A percentile compares a stretch with the other conserved stretches of the same genome.
Evolutionary conservation across 768 basidiomycete species (phyloP).

Genomic region (Multifurca ochricompacta): DNA sequence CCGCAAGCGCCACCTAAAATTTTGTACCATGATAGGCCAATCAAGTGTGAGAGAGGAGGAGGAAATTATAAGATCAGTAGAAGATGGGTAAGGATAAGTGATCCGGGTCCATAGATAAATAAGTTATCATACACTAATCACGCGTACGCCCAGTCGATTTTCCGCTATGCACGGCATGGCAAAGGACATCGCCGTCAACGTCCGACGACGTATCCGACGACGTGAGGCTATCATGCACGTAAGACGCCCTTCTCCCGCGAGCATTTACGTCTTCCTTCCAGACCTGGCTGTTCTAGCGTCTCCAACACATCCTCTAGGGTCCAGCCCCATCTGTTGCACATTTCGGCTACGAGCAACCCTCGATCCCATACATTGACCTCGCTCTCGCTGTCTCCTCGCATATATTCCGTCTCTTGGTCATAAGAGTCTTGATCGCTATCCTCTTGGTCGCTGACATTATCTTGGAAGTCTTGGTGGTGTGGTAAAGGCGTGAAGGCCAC

Average conservation of each 20-base stretch:
- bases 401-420: conserved; percentile 13
- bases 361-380: conserved; percentile 13
- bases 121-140: conserved; percentile 17
- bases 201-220: conserved; percentile 2
- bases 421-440: conserved; percentile 18
- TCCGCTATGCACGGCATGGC: conserved; percentile 20
- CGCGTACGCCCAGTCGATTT: conserved; percentile 17
- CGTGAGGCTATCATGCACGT: conserved; percentile 17
- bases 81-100: conserved; percentile 9
- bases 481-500: conserved; percentile 7
- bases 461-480: conserved; percentile 14
- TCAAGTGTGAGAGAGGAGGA: not conserved
- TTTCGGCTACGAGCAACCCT: conserved; percentile 15
- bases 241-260: conserved; percentile 17
- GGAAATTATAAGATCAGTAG: conserved; percentile 2
- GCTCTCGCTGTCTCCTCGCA: conserved; percentile 15
- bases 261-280: conserved; percentile 20
- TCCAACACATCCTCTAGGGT: conserved; percentile 17
- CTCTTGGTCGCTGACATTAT: conserved; percentile 15
- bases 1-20: conserved; percentile 1
- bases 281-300: conserved; percentile 16
- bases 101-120: conserved; percentile 7
- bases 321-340: conserved; percentile 19
- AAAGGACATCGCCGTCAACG: conserved; percentile 9
- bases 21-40: not conserved